Evolutionary conservation across 169 alveolate species (phyloP).

Genomic region (Cryptosporidium parvum): DNA sequence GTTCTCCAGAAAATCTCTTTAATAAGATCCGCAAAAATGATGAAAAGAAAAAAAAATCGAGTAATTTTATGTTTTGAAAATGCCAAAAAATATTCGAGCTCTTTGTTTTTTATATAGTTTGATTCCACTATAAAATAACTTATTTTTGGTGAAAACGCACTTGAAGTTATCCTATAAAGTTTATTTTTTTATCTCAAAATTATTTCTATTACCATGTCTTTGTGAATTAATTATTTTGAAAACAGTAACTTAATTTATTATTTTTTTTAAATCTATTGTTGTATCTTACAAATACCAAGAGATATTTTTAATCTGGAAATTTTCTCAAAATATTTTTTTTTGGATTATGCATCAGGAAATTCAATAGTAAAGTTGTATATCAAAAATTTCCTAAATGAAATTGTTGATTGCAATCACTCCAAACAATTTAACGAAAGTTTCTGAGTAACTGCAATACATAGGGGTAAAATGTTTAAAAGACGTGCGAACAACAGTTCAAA

Average conservation of each 20-base stretch:
- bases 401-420: background rate
- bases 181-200: background rate
- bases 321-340: slow-evolving; percentile 6
- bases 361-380: background rate
- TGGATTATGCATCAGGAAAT: background rate
- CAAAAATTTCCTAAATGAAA: slow-evolving; percentile 21
- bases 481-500: too few species aligned
- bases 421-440: slow-evolving; percentile 4
- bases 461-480: background rate
- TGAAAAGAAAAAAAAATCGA: background rate
- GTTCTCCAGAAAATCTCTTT: slow-evolving; percentile 6
- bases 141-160: background rate
- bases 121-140: slow-evolving; percentile 3
- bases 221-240: background rate
- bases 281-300: background rate
- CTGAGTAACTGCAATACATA: background rate
- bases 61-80: background rate
- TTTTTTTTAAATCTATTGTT: background rate
- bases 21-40: background rate
- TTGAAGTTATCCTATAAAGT: background rate
- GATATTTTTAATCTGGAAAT: background rate
- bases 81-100: background rate
- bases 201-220: background rate
- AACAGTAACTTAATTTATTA: background rate
- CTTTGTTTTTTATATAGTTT: background rate